Conservation (phyloP, 1,284 basidiomycete genomes). For the Mycosarcoma maydis region DNA sequence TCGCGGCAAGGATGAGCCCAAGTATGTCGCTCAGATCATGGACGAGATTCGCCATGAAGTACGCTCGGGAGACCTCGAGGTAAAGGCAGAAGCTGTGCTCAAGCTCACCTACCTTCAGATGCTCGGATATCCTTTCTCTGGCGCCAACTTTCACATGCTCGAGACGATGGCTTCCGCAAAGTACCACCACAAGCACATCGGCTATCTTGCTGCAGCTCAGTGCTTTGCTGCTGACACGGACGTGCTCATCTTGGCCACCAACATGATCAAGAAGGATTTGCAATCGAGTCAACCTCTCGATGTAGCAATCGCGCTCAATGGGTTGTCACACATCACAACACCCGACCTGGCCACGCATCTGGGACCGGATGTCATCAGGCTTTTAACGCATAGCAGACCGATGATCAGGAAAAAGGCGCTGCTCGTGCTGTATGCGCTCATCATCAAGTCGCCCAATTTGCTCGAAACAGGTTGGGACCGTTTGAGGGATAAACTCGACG, state of each 20-base stretch:
- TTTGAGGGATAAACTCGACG: conserved; percentile 76
- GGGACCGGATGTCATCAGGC: conserved; percentile 82
- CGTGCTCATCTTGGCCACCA: conserved; percentile 96
- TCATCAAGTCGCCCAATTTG: conserved; percentile 56
- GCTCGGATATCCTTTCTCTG: conserved; percentile 75
- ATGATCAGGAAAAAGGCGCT: conserved; percentile 86
- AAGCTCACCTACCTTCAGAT: conserved; percentile 97
- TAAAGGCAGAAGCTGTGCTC: conserved; percentile 92
- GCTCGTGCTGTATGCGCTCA: conserved; percentile 75
- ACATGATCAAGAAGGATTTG: conserved; percentile 96
- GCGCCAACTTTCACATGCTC: conserved; percentile 78
- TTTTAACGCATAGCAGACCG: conserved; percentile 90
- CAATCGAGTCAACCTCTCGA: conserved; percentile 78
- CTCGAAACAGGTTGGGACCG: conserved; percentile 67
- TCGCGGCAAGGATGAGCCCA: conserved; percentile 68
- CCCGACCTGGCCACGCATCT: conserved; percentile 88
- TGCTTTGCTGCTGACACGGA: conserved; percentile 94
- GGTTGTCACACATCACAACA: conserved; percentile 86
- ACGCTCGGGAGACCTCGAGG: conserved; percentile 91
- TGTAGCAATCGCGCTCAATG: conserved; percentile 83
- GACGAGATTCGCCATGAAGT: conserved; percentile 87
- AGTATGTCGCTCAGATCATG: conserved; percentile 69
- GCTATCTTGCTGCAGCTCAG: conserved; percentile 92
- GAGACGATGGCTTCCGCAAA: conserved; percentile 96
- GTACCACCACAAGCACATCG: conserved; percentile 91